Percentiles rank a stretch among this genome's conserved stretches.
Evolutionary conservation across 176 grass and related monocot genomes (phyloP).

Genomic region (Lolium multiflorum): DNA sequence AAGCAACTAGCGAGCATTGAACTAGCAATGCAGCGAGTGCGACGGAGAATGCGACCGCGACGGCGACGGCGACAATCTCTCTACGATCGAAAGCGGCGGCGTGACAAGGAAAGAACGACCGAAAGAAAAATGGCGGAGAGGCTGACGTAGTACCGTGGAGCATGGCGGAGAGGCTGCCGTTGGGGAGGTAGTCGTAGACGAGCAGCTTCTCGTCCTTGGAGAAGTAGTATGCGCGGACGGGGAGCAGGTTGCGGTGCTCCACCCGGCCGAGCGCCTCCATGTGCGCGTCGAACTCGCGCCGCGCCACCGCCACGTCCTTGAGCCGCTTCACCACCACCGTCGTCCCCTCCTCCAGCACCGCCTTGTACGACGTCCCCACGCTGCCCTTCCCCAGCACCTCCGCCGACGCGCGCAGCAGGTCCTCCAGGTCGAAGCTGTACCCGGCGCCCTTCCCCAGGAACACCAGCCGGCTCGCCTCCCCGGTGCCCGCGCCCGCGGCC

Average conservation of each 20-base stretch:
- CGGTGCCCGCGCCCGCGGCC: constrained; percentile 25
- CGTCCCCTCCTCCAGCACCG: constrained; percentile 93
- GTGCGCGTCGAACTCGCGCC: constrained; percentile 81
- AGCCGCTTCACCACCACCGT: constrained; percentile 97
- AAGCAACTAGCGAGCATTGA: not conserved
- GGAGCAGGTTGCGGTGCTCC: constrained; percentile 80
- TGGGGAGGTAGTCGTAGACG: constrained; percentile 87
- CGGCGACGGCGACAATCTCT: not conserved
- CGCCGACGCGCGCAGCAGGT: constrained; percentile 95
- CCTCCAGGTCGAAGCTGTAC: constrained; percentile 97
- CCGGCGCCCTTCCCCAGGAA: constrained; percentile 78
- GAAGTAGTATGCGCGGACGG: constrained; percentile 84
- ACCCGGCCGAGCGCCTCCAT: constrained; percentile 66
- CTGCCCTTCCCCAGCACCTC: constrained; percentile 95
- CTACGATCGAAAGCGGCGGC: not conserved
- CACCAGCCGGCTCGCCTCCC: constrained; percentile 76
- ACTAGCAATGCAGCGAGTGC: not conserved
- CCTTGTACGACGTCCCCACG: constrained; percentile 92
- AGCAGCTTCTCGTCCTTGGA: constrained; percentile 99
- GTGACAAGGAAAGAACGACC: not conserved
- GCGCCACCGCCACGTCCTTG: constrained; percentile 80
- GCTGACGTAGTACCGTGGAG: constrained; percentile 57
- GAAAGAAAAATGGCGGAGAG: not conserved
- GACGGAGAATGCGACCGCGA: constrained; percentile 9
- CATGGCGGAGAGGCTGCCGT: constrained; percentile 95